Conservation (phyloP, 73 alveolate species). For the Blepharisma stoltei region DNA sequence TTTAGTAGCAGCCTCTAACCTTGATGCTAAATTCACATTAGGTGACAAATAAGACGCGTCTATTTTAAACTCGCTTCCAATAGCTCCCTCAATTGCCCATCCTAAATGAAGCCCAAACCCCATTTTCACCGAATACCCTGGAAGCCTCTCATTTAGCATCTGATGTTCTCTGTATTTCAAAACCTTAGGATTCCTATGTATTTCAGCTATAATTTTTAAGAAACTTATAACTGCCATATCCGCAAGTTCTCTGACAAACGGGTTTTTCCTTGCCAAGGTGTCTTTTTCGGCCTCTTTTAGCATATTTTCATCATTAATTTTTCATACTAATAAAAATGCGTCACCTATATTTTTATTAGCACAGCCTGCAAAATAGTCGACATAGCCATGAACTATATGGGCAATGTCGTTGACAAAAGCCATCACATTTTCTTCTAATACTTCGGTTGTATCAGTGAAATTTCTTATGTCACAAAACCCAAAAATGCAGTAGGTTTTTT, state of each 20-base stretch:
- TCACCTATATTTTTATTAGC: constrained; percentile 98
- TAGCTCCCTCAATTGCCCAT: constrained; percentile 98
- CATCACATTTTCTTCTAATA: constrained; percentile 96
- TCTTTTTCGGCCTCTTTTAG: constrained; percentile 63
- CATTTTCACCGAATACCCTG: constrained; percentile 76
- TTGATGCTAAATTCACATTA: constrained; percentile 91
- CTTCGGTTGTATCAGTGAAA: constrained; percentile 97
- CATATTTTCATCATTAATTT: constrained; percentile 68
- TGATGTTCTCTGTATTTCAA: constrained; percentile 70
- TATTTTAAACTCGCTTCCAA: constrained; percentile 84
- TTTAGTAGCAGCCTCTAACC: constrained; percentile 92
- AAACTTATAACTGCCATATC: constrained; percentile 89
- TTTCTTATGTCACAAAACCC: constrained; percentile 98
- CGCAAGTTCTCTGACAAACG: constrained; percentile 66
- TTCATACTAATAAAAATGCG: constrained; percentile 97
- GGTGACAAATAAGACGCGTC: constrained; percentile 96
- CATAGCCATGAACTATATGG: constrained; percentile 88
- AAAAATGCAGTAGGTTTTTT: constrained; percentile 84
- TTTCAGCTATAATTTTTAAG: constrained; percentile 72
- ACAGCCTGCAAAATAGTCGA: constrained; percentile 86
- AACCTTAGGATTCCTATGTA: constrained; percentile 74
- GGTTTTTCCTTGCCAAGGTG: constrained; percentile 51
- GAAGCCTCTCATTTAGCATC: constrained; percentile 69
- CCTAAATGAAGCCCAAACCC: constrained; percentile 95
- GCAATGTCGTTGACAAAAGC: constrained; percentile 98